These are phyloP conservation scores for Condylostoma magnum DNA, from an alignment of 169 alveolate species.

Conservation along the genomic window DNA sequence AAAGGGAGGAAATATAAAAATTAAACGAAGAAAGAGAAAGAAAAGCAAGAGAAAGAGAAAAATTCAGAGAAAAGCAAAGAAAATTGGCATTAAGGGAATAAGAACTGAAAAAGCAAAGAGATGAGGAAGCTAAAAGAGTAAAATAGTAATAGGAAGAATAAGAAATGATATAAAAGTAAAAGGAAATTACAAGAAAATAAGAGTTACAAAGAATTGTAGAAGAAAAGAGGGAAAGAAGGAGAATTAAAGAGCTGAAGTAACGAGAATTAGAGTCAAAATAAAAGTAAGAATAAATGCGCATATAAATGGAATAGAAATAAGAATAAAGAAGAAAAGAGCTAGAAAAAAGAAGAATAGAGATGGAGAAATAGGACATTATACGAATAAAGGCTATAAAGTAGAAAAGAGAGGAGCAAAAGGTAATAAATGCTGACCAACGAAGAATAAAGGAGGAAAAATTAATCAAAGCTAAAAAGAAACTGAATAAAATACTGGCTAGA, in stretches of 20 bases:
- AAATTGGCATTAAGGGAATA: conserved; percentile 6
- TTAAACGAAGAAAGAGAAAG: conserved; percentile 46
- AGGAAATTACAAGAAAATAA: not conserved
- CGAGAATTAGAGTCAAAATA: not conserved
- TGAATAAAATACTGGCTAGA: not conserved
- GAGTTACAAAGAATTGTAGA: not conserved
- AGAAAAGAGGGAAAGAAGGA: not conserved
- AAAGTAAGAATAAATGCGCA: not conserved
- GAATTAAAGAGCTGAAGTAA: conserved; percentile 9
- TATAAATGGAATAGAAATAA: conserved; percentile 5
- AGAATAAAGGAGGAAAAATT: conserved; percentile 6
- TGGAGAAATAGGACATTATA: not conserved
- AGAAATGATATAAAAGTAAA: not conserved
- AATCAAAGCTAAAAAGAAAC: conserved; percentile 10
- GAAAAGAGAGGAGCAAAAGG: not conserved
- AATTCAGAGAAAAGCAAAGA: conserved; percentile 17
- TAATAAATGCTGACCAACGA: not conserved
- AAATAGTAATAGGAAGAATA: conserved; percentile 15
- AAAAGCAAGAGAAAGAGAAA: conserved; percentile 26
- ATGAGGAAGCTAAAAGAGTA: conserved; percentile 31
- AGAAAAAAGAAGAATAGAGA: not conserved
- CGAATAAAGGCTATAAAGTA: not conserved
- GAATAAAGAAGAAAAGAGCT: not conserved
- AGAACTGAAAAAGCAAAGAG: not conserved
- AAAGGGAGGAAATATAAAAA: conserved; percentile 32